These are phyloP conservation scores for Dicorynia guianensis DNA, from an alignment of 306 rosid species.

Conservation along the genomic window DNA sequence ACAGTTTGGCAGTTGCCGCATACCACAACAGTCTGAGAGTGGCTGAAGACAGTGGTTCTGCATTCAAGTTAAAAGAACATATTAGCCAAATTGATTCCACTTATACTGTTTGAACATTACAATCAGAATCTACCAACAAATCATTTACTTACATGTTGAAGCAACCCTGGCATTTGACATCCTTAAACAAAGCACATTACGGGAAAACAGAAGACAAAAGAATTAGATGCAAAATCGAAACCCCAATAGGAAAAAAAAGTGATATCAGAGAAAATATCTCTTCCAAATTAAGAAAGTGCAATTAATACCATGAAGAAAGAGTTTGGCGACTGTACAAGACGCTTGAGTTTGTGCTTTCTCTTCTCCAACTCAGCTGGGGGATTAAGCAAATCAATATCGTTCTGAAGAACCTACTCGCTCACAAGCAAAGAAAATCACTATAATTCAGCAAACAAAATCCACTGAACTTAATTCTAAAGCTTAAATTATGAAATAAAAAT, in stretches of 20 bases:
- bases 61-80: neutral
- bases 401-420: slow-evolving; percentile 56
- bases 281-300: neutral
- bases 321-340: slow-evolving; percentile 62
- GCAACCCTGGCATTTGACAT: slow-evolving; percentile 67
- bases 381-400: slow-evolving; percentile 60
- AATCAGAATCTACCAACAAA: neutral
- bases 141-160: slow-evolving; percentile 58
- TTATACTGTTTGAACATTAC: neutral
- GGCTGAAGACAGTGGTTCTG: slow-evolving; percentile 68
- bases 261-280: neutral
- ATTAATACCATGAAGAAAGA: slow-evolving; percentile 60
- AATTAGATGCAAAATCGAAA: neutral
- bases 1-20: slow-evolving; percentile 67
- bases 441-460: neutral
- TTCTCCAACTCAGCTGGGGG: slow-evolving; percentile 61
- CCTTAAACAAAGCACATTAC: slow-evolving; percentile 35
- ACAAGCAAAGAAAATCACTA: neutral
- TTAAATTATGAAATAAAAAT: too few relatives aligned
- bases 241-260: neutral
- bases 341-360: slow-evolving; percentile 62
- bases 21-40: slow-evolving; percentile 61
- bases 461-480: neutral
- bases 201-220: neutral
- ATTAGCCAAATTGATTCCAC: neutral